A percentile compares a stretch with the other conserved stretches of the same genome.
phyloP scores from a whole-genome alignment of 441 rosid species.

The Raphanus hybrid region DNA sequence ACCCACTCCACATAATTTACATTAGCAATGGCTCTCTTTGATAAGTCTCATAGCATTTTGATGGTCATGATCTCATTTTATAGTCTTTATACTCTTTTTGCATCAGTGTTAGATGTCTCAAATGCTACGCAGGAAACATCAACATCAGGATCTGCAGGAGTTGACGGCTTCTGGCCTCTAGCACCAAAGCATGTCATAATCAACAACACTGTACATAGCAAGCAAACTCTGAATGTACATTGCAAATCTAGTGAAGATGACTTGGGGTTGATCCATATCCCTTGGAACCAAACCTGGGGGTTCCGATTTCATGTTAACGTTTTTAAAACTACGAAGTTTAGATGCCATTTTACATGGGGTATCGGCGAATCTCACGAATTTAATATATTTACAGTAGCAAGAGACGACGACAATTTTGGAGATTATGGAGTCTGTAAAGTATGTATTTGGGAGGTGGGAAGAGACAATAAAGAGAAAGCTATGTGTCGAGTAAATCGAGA shows the following conservation, averaged over 20 bases:
- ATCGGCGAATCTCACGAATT: constrained; percentile 18
- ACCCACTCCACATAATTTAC: constrained; percentile 4
- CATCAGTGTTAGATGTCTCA: constrained; percentile 6
- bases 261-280: constrained; percentile 6
- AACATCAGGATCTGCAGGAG: not conserved
- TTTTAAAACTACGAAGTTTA: not conserved
- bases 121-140: not conserved
- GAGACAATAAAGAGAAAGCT: not conserved
- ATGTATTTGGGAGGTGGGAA: constrained; percentile 25
- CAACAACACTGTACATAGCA: not conserved
- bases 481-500: constrained; percentile 22
- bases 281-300: not conserved
- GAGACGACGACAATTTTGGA: constrained; percentile 23
- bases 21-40: constrained; percentile 20
- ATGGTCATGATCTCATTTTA: constrained; percentile 4
- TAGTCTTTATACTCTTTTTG: constrained; percentile 16
- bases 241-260: constrained; percentile 18
- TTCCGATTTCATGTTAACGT: constrained; percentile 32
- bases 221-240: constrained; percentile 9
- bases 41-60: not conserved
- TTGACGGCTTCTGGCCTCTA: not conserved
- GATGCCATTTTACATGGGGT: constrained; percentile 13
- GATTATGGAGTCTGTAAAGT: not conserved
- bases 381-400: constrained; percentile 10
- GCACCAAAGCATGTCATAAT: constrained; percentile 27